Evolutionary conservation across 139 green algal genomes (phyloP).

Genomic region (Picocystis salinarum): DNA sequence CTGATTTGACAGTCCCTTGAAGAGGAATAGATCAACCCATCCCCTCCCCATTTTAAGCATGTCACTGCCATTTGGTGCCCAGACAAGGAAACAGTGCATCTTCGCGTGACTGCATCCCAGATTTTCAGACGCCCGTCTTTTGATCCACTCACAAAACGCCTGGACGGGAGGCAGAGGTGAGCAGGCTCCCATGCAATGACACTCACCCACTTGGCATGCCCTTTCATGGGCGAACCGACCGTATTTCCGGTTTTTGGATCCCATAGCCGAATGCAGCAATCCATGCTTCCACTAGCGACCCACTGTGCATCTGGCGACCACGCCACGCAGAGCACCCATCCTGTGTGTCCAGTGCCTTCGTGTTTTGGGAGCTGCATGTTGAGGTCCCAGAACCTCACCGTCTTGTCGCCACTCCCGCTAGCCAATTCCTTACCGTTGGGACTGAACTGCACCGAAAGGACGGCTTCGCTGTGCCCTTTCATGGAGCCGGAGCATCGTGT

Average conservation of each 20-base stretch:
- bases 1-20: slow-evolving; percentile 66
- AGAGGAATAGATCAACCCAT: slow-evolving; percentile 75
- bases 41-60: slow-evolving; percentile 74
- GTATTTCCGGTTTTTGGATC: slow-evolving; percentile 31
- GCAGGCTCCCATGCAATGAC: slow-evolving; percentile 81
- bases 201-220: slow-evolving; percentile 86
- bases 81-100: slow-evolving; percentile 29
- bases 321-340: slow-evolving; percentile 79
- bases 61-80: slow-evolving; percentile 52
- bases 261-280: slow-evolving; percentile 72
- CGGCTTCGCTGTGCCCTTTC: slow-evolving; percentile 68
- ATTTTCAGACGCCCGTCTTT: slow-evolving; percentile 63
- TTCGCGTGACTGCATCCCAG: slow-evolving; percentile 11
- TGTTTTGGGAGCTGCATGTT: slow-evolving; percentile 57
- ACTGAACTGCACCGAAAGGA: slow-evolving; percentile 79
- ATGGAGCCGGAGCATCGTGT: slow-evolving; percentile 77
- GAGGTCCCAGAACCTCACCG: slow-evolving; percentile 84
- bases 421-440: slow-evolving; percentile 66
- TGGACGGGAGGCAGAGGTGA: slow-evolving; percentile 49
- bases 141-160: slow-evolving; percentile 50
- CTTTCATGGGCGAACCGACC: slow-evolving; percentile 14
- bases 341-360: slow-evolving; percentile 43
- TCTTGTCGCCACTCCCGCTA: slow-evolving; percentile 77
- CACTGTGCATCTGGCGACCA: slow-evolving; percentile 71
- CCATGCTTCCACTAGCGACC: slow-evolving; percentile 62